Conservation (phyloP, 805 yeast genomes). For the Candida palmyrensis region DNA sequence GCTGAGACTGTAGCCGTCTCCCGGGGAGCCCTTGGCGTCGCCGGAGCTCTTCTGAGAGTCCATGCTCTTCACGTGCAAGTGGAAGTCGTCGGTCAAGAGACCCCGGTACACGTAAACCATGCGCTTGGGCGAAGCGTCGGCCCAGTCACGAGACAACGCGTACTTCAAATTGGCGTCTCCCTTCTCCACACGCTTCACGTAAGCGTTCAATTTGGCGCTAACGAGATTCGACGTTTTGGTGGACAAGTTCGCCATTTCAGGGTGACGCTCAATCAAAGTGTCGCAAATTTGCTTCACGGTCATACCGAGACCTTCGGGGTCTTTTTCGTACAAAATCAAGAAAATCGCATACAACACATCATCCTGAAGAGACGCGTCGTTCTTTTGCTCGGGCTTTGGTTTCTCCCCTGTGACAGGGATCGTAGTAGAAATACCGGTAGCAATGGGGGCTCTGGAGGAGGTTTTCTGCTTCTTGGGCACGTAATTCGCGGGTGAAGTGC, state of each 20-base stretch:
- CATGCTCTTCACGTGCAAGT: conserved; percentile 62
- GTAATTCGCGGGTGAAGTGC: too few relatives aligned
- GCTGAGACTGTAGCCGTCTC: too few relatives aligned
- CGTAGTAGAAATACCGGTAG: conserved; percentile 71
- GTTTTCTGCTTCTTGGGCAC: conserved; percentile 29
- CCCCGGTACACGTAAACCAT: conserved; percentile 88
- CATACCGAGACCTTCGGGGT: conserved; percentile 70
- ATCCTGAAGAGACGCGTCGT: conserved; percentile 59
- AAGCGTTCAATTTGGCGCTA: conserved; percentile 78
- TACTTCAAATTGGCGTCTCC: conserved; percentile 71
- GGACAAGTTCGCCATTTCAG: conserved; percentile 77
- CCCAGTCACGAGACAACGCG: conserved; percentile 84
- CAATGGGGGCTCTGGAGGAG: conserved; percentile 46
- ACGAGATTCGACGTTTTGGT: conserved; percentile 79
- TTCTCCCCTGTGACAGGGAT: conserved; percentile 73
- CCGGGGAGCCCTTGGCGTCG: neutral
- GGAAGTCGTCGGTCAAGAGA: conserved; percentile 67
- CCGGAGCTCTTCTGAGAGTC: conserved; percentile 1
- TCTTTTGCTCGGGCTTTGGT: conserved; percentile 65
- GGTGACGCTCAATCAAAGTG: conserved; percentile 65
- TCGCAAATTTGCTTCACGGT: conserved; percentile 89
- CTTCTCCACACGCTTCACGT: conserved; percentile 79
- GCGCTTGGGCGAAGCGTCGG: conserved; percentile 82
- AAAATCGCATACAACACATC: conserved; percentile 74
- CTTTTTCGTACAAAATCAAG: conserved; percentile 63